These are phyloP conservation scores for Sugiyamaella castrensis DNA, from an alignment of 1,139 yeast genomes.

Conservation along the genomic window DNA sequence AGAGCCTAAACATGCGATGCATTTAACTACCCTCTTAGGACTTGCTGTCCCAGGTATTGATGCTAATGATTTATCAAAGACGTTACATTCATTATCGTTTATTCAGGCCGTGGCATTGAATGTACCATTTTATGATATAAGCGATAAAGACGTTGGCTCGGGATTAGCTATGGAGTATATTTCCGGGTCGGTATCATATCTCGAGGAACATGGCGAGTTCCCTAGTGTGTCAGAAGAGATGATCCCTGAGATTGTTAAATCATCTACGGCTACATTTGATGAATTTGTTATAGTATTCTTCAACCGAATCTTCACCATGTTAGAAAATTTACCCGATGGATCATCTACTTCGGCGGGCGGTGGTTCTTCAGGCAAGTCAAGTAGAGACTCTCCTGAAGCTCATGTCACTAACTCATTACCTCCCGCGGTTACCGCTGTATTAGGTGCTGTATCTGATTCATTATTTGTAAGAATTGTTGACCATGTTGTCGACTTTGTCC, in stretches of 20 bases:
- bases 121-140: constrained; percentile 55
- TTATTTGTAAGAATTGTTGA: constrained; percentile 54
- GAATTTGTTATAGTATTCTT: constrained; percentile 57
- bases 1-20: constrained; percentile 69
- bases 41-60: constrained; percentile 81
- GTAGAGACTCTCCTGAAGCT: constrained; percentile 36
- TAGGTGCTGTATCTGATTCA: constrained; percentile 69
- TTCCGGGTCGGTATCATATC: constrained; percentile 41
- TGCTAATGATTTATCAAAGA: constrained; percentile 77
- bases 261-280: constrained; percentile 72
- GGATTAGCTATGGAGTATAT: constrained; percentile 72
- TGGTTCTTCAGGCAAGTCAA: constrained; percentile 21
- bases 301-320: constrained; percentile 57
- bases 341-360: constrained; percentile 12
- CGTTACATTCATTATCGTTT: constrained; percentile 65
- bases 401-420: constrained; percentile 57
- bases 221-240: constrained; percentile 43
- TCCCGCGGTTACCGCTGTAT: constrained; percentile 61
- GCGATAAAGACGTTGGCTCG: constrained; percentile 37
- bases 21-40: constrained; percentile 68
- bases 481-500: constrained; percentile 53
- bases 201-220: constrained; percentile 31
- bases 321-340: constrained; percentile 67
- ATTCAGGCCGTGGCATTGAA: constrained; percentile 70
- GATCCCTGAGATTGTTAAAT: constrained; percentile 55